These are phyloP conservation scores for Xenoacremonium recifei DNA, from an alignment of 2,329 filamentous ascomycete species.

Conservation along the genomic window DNA sequence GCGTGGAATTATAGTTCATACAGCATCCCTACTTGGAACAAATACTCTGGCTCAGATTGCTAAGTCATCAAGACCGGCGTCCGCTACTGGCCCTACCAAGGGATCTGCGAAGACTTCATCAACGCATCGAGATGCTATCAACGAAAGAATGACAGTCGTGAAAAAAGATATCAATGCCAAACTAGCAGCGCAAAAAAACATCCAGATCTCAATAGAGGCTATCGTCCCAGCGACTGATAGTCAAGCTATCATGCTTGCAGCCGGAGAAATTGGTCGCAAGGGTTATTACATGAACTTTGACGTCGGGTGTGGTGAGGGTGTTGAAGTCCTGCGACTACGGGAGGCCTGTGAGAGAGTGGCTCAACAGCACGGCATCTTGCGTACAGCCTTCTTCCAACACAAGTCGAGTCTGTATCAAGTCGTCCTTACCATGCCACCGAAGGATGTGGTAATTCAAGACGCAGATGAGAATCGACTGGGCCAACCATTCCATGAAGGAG, in stretches of 20 bases:
- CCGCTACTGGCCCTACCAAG: background rate
- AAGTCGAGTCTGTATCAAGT: too few relatives aligned
- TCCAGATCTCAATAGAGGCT: background rate
- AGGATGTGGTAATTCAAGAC: too few relatives aligned
- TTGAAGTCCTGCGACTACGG: background rate
- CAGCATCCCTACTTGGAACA: constrained; percentile 9
- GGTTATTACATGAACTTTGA: background rate
- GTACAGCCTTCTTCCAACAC: background rate
- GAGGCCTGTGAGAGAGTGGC: background rate
- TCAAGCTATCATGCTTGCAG: background rate
- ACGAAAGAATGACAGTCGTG: background rate
- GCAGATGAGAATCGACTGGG: too few relatives aligned
- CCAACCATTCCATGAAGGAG: too few relatives aligned
- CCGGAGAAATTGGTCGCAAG: background rate
- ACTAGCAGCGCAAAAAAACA: background rate
- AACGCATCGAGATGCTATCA: too few relatives aligned
- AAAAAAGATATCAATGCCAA: background rate
- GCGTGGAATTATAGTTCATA: constrained; percentile 2
- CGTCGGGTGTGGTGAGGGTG: too few relatives aligned
- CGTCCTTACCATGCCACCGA: too few relatives aligned
- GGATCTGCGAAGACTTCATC: too few relatives aligned
- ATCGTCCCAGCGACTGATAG: background rate
- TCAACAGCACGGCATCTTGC: background rate
- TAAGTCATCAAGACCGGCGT: too few relatives aligned
- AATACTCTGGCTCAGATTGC: background rate